Evolutionary conservation across 768 basidiomycete genomes (phyloP).

Genomic region (Steccherinum ochraceum): DNA sequence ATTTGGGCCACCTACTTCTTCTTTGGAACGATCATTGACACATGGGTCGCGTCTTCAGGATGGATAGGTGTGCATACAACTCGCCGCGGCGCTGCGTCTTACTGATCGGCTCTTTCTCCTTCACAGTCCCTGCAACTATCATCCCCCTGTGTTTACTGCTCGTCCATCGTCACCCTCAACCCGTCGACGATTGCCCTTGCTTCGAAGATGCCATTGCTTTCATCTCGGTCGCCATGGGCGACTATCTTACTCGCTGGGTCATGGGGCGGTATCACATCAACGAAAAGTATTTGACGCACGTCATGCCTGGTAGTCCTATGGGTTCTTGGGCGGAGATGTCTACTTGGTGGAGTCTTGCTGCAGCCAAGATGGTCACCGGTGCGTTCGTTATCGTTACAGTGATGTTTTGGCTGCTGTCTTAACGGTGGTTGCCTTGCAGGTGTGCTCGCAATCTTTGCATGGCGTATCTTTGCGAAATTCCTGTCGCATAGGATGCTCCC

Average conservation of each 20-base stretch:
- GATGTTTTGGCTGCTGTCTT: background rate
- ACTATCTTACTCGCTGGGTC: conserved; percentile 62
- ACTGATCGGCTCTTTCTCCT: background rate
- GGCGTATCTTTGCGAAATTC: conserved; percentile 85
- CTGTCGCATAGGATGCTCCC: conserved; percentile 70
- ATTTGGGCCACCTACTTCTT: conserved; percentile 49
- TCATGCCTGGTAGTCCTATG: conserved; percentile 57
- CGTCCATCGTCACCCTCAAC: conserved; percentile 89
- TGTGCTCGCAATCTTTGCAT: conserved; percentile 71
- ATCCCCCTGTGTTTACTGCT: conserved; percentile 61
- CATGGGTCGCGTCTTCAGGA: conserved; percentile 31
- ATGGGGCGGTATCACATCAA: conserved; percentile 36
- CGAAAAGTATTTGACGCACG: conserved; percentile 21
- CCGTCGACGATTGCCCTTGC: conserved; percentile 95
- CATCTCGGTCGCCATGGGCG: conserved; percentile 78
- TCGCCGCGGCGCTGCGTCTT: conserved; percentile 15
- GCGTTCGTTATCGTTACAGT: conserved; percentile 8
- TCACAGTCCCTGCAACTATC: conserved; percentile 51
- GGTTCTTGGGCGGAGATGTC: conserved; percentile 26
- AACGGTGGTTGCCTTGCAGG: conserved; percentile 33
- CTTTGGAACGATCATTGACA: conserved; percentile 32
- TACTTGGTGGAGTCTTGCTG: conserved; percentile 32
- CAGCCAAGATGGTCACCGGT: conserved; percentile 38
- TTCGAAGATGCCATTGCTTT: conserved; percentile 97
- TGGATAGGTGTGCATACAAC: conserved; percentile 27